phyloP scores from a whole-genome alignment of 352 stramenopile species.

The Pythium dissotocum region DNA sequence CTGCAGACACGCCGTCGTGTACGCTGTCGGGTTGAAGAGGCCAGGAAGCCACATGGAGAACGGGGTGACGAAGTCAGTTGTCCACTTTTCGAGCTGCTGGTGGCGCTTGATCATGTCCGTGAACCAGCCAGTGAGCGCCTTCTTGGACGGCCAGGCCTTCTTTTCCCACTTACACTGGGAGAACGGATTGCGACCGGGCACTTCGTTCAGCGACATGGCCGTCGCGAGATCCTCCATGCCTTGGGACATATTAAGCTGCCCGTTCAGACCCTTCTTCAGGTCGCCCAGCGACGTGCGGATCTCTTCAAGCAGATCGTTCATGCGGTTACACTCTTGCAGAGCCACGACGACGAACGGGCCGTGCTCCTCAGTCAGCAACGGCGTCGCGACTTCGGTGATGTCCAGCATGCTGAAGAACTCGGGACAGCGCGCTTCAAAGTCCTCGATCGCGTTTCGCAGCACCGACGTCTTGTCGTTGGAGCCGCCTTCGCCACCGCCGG shows the following conservation, averaged over 20 bases:
- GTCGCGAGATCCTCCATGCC: conserved; percentile 93
- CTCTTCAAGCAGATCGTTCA: conserved; percentile 93
- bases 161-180: conserved; percentile 96
- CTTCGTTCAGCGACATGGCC: conserved; percentile 92
- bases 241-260: conserved; percentile 95
- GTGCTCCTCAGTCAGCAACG: conserved; percentile 86
- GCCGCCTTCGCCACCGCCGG: conserved; percentile 57
- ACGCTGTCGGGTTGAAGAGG: conserved; percentile 95
- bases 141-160: conserved; percentile 94
- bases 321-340: conserved; percentile 93
- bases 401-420: conserved; percentile 93
- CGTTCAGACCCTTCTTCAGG: conserved; percentile 95
- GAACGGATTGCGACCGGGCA: conserved; percentile 94
- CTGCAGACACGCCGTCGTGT: conserved; percentile 95
- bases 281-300: conserved; percentile 91
- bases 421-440: conserved; percentile 89
- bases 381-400: conserved; percentile 85
- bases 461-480: conserved; percentile 68
- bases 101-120: conserved; percentile 93
- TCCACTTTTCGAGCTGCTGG: conserved; percentile 88
- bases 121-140: conserved; percentile 92
- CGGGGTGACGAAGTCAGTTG: conserved; percentile 90
- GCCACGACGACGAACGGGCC: conserved; percentile 94
- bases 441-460: conserved; percentile 88
- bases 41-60: conserved; percentile 95